These are phyloP conservation scores for Ensete glaucum DNA, from an alignment of 176 grass and related monocot species.

Conservation along the genomic window DNA sequence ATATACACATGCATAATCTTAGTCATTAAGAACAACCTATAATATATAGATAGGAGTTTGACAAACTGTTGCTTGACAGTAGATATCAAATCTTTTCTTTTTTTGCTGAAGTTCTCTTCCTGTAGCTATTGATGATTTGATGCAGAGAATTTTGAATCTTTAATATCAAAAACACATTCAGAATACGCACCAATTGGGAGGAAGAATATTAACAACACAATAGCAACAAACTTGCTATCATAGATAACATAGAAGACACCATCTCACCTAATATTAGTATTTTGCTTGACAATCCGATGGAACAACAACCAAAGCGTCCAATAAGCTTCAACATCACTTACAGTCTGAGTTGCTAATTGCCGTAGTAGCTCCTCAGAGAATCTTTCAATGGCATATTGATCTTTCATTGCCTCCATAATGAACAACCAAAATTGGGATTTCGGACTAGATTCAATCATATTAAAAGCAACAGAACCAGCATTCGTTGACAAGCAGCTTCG, in stretches of 20 bases:
- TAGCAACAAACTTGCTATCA: slow-evolving; percentile 5
- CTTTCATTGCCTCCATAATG: slow-evolving; percentile 66
- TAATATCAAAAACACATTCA: neutral
- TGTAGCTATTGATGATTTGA: neutral
- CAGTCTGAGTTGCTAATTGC: slow-evolving; percentile 54
- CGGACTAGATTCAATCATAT: slow-evolving; percentile 34
- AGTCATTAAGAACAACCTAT: no score
- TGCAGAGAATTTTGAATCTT: neutral
- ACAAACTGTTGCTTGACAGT: no score
- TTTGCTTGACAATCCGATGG: slow-evolving; percentile 43
- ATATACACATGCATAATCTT: no score
- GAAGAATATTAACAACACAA: neutral
- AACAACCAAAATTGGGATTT: slow-evolving; percentile 75
- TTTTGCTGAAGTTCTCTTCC: neutral
- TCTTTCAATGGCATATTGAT: slow-evolving; percentile 90
- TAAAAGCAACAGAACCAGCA: slow-evolving; percentile 27
- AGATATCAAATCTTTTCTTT: neutral
- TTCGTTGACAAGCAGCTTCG: slow-evolving; percentile 47
- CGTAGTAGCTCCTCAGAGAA: slow-evolving; percentile 61
- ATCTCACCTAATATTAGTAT: slow-evolving; percentile 51
- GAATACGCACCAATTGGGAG: neutral
- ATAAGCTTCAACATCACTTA: slow-evolving; percentile 78
- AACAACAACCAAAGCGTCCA: slow-evolving; percentile 78
- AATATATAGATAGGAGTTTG: no score
- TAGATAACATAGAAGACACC: neutral